Evolutionary conservation across 2,329 filamentous ascomycete genomes (phyloP).

Genomic region (Sclerotinia glacialis): DNA sequence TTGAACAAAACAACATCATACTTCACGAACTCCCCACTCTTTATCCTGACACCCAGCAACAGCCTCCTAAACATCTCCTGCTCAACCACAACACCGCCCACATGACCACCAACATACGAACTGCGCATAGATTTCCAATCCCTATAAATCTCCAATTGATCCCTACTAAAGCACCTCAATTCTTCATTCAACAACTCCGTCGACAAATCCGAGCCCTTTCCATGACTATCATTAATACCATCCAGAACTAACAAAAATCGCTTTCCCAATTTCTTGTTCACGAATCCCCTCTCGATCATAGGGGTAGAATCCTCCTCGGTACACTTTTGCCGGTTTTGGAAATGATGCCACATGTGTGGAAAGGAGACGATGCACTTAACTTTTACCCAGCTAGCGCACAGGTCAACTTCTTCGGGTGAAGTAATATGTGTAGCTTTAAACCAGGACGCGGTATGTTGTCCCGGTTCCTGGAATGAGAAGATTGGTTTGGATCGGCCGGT

Average conservation of each 20-base stretch:
- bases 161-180: not conserved
- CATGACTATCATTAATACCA: not conserved
- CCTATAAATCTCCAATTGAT: not conserved
- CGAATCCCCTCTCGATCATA: not conserved
- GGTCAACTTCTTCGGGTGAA: not conserved
- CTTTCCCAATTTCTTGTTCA: not conserved
- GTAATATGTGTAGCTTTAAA: slow-evolving; percentile 7
- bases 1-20: slow-evolving; percentile 11
- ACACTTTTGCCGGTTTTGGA: not conserved
- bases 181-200: not conserved
- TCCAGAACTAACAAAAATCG: slow-evolving; percentile 2
- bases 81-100: not conserved
- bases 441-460: slow-evolving; percentile 2
- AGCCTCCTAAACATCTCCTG: not conserved
- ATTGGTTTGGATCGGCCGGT: not conserved
- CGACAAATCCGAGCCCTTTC: not conserved
- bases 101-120: not conserved
- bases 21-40: not conserved
- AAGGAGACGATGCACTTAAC: not conserved
- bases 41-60: slow-evolving; percentile 1
- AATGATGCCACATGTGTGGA: slow-evolving; percentile 12
- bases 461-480: not conserved
- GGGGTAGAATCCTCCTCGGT: not conserved
- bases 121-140: not conserved
- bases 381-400: not conserved